Evolutionary conservation across 495 filamentous ascomycete species (phyloP), one percentile per base, ranked within the genome.

Genomic region (Penicillium lividum): DNA sequence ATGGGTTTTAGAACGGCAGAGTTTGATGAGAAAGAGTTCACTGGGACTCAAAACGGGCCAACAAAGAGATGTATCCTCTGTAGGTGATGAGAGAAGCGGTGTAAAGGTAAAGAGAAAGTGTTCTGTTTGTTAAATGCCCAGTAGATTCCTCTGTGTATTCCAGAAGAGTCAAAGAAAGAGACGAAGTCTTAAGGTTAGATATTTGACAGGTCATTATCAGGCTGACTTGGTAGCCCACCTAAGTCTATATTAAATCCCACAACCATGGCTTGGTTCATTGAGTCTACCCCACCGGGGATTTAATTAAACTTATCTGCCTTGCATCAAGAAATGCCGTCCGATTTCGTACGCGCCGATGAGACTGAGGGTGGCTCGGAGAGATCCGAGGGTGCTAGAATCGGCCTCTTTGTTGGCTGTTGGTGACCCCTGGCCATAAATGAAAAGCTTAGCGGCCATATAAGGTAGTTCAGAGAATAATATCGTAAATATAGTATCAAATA

Each of bases 321-420:
- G 50, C 50, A 52, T 36, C 27, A 27, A 40, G 50, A 52, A 13
- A 5, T 52, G 38, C 25, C 33, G 31, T 22, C 30, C 9, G 5
- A n/a, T 10, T 38, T 52, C 28, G 16, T 53, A 53, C 27, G 51
- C 51, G 51, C 51, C 30, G 51, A 29, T 42, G 11, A 36, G 13
- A 42, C 34, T 29, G 28, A 22, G 36, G 36, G 36, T 44, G 28
- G 22, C 15, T 36, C 51, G 33, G 42, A 43, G 29, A 49, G 27
- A 53, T 38, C 9, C 42, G 42, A 43, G 25, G 28, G 42, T 50
- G 47, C 57, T 61, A 60, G 59, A 65, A 25, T 50, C 36, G 47
- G 40, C 42, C 33, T 64, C 64, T 67, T 61, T 69, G 64, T 67
- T 65, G 42, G 54, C 46, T 29, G n/a, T 30, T 42, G 15, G 15